Percentiles rank a stretch among this genome's conserved stretches.
Evolutionary conservation across 768 basidiomycete species (phyloP).

Genomic region (Collybia mongolica): DNA sequence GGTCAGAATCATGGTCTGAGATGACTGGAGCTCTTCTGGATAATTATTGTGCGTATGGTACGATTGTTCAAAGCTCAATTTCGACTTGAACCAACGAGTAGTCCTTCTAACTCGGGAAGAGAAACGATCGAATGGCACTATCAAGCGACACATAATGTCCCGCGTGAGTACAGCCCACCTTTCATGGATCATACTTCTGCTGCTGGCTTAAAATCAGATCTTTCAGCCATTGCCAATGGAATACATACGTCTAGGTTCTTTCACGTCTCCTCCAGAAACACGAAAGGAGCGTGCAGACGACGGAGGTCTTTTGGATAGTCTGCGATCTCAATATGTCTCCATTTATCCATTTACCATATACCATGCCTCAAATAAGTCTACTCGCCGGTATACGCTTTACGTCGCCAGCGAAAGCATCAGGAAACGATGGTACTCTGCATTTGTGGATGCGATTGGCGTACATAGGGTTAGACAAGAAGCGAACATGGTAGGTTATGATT

Average conservation of each 20-base stretch:
- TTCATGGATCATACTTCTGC: not conserved
- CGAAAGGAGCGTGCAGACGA: slow-evolving; percentile 65
- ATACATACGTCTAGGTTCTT: slow-evolving; percentile 71
- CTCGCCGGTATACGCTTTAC: slow-evolving; percentile 72
- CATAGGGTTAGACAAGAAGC: slow-evolving; percentile 64
- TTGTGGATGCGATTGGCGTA: slow-evolving; percentile 64
- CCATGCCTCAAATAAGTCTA: slow-evolving; percentile 56
- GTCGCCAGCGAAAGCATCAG: slow-evolving; percentile 56
- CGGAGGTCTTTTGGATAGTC: slow-evolving; percentile 52
- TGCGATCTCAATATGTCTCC: slow-evolving; percentile 49
- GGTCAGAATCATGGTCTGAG: slow-evolving; percentile 75
- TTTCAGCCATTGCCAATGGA: slow-evolving; percentile 75
- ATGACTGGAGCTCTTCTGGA: slow-evolving; percentile 68
- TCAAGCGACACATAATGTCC: slow-evolving; percentile 57
- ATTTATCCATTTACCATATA: slow-evolving; percentile 79
- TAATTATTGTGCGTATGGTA: slow-evolving; percentile 61
- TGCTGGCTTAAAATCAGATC: not conserved
- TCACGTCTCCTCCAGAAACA: slow-evolving; percentile 55
- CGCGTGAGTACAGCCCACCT: slow-evolving; percentile 48
- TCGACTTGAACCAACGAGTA: slow-evolving; percentile 23
- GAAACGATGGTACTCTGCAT: slow-evolving; percentile 59
- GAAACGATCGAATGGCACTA: slow-evolving; percentile 42
- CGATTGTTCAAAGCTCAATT: not conserved
- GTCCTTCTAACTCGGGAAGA: slow-evolving; percentile 69
- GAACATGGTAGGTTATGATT: slow-evolving; percentile 56